Percentiles rank a stretch among this genome's conserved stretches.
phyloP scores from a whole-genome alignment of 768 basidiomycete species.

The Trametes gibbosa region DNA sequence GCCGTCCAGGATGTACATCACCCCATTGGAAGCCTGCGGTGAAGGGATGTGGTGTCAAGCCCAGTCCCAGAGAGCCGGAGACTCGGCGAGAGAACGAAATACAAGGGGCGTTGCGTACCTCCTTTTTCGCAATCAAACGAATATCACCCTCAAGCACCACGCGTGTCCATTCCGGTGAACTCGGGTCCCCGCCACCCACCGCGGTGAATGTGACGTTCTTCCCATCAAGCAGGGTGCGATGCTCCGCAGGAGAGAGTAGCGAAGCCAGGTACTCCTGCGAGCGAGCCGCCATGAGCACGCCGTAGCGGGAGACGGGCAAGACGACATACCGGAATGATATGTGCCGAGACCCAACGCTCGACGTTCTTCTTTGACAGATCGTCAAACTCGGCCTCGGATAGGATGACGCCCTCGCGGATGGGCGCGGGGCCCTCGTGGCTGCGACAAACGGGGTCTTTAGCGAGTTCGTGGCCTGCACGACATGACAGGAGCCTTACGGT shows the following conservation, averaged over 20 bases:
- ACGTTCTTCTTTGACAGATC: constrained; percentile 61
- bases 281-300: not conserved
- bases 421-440: constrained; percentile 60
- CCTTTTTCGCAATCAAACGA: constrained; percentile 55
- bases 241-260: constrained; percentile 40
- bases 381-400: constrained; percentile 70
- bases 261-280: constrained; percentile 47
- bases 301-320: not conserved
- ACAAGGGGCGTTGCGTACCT: constrained; percentile 41
- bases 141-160: constrained; percentile 55
- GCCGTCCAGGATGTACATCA: constrained; percentile 58
- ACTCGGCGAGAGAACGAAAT: constrained; percentile 13
- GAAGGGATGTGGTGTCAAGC: constrained; percentile 9
- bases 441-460: not conserved
- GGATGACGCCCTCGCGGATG: constrained; percentile 43
- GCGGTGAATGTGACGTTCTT: constrained; percentile 56
- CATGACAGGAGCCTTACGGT: constrained; percentile 55
- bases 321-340: constrained; percentile 72
- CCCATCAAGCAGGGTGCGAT: constrained; percentile 57
- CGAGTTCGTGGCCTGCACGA: not conserved
- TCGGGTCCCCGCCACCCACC: constrained; percentile 27
- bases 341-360: constrained; percentile 76
- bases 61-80: not conserved
- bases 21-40: constrained; percentile 51
- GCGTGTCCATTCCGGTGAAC: constrained; percentile 53